These are phyloP conservation scores for Alternaria postmessia DNA, from an alignment of 2,329 filamentous ascomycete species.

Conservation along the genomic window DNA sequence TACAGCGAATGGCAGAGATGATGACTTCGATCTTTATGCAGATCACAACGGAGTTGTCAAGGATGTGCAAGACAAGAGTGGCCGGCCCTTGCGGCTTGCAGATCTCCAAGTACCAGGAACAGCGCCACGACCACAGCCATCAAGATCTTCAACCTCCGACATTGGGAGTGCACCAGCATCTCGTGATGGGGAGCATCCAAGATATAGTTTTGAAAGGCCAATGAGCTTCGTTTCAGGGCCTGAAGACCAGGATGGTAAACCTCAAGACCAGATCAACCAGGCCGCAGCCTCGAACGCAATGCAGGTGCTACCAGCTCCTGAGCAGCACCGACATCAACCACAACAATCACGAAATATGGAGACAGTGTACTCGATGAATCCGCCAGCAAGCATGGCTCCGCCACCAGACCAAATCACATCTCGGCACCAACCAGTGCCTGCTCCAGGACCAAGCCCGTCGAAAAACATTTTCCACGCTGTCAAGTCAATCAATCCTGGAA, in stretches of 20 bases:
- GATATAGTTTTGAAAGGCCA: slow-evolving; percentile 45
- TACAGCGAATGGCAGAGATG: slow-evolving; percentile 27
- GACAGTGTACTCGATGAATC: slow-evolving; percentile 19
- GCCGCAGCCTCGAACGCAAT: slow-evolving; percentile 11
- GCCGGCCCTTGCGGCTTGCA: slow-evolving; percentile 38
- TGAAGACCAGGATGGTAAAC: slow-evolving; percentile 44
- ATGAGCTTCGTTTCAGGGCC: slow-evolving; percentile 50
- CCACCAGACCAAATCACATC: slow-evolving; percentile 2
- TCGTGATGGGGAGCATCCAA: slow-evolving; percentile 30
- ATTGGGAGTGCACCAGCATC: slow-evolving; percentile 13
- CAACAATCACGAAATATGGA: slow-evolving; percentile 12
- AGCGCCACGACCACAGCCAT: slow-evolving; percentile 16
- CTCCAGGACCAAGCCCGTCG: slow-evolving; percentile 7
- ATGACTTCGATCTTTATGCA: slow-evolving; percentile 49
- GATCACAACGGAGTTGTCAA: slow-evolving; percentile 50
- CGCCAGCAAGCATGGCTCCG: slow-evolving; percentile 14
- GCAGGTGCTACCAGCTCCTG: slow-evolving; percentile 10
- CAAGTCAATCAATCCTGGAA: slow-evolving; percentile 2
- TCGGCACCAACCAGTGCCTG: slow-evolving; percentile 8
- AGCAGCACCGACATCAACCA: slow-evolving; percentile 17
- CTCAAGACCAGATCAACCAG: slow-evolving; percentile 49
- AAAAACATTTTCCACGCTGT: slow-evolving; percentile 8
- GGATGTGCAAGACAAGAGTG: slow-evolving; percentile 40
- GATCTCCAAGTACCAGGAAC: slow-evolving; percentile 12
- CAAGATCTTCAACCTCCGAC: slow-evolving; percentile 7